Evolutionary conservation across 345 rosid genomes (phyloP), one percentile per base, ranked within the genome.

Genomic region (Citrus trifoliata): DNA sequence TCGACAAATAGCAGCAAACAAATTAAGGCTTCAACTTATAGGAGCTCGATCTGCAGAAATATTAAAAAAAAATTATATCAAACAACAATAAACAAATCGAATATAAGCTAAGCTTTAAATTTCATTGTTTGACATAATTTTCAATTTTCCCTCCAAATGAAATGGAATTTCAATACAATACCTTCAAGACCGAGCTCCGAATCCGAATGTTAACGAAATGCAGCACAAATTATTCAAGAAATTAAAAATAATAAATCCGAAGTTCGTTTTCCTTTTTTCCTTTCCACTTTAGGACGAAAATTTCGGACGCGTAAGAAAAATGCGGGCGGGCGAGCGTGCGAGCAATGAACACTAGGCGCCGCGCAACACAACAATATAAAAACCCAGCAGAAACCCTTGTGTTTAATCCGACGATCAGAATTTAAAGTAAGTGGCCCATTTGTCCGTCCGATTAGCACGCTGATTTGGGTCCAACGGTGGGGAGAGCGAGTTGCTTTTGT

Each of bases 31-130:
- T 67, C 66, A 35, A 76, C 25, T 55, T 32, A 70, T 4, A 38
- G 83, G 62, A 61, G 63, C 71, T 75, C 78, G 71, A 64, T 32
- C 78, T 75, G 78, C 71, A 62, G 12, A 42, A 18, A 18, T 42
- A 21, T 2, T 13, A 7, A 13, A 37, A 13, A 6, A 13, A 10
- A 42, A 12, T 42, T 0, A 32, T 61, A 3, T 42, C 27, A 63
- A 63, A 16, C 67, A 30, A 6, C 30, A 30, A 7, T 3, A 65
- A 70, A 70, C 60, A 75, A 46, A 64, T 46, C 14, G 65, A 73
- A 22, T 22, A 22, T 22, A 21, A 63, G 51, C 4, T 10, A 25
- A 32, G 8, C 24, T n/a, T 4, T 22, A 16, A n/a, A 10, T 33
- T 58, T 73, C 7, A 35, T 33, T 5, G 7, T 32, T 60, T 60